Percentiles rank a stretch among this genome's conserved stretches.
These are phyloP conservation scores for Trametes punicea DNA, from an alignment of 768 basidiomycete genomes.

Conservation along the genomic window DNA sequence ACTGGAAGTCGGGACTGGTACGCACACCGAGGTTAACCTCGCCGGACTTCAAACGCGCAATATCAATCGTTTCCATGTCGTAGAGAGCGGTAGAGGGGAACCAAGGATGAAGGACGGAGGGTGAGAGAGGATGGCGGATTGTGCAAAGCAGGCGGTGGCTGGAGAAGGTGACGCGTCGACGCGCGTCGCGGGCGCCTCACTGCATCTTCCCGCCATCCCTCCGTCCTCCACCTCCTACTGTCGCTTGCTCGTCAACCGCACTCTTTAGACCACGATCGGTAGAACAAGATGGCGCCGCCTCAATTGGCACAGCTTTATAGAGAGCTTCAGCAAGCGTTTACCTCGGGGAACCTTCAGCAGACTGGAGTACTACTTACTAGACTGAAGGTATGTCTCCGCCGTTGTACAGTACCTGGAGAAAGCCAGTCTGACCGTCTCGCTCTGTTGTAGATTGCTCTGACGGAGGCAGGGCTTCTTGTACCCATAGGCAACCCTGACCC, in stretches of 20 bases:
- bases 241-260: neutral
- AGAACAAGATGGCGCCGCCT: slow-evolving; percentile 42
- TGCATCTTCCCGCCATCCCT: slow-evolving; percentile 7
- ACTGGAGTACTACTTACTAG: slow-evolving; percentile 60
- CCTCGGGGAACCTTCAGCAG: slow-evolving; percentile 63
- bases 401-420: neutral
- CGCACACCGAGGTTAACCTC: slow-evolving; percentile 96
- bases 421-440: neutral
- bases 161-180: slow-evolving; percentile 38
- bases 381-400: slow-evolving; percentile 60
- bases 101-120: slow-evolving; percentile 28
- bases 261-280: neutral
- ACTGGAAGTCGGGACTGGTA: slow-evolving; percentile 18
- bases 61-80: slow-evolving; percentile 53
- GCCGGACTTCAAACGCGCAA: slow-evolving; percentile 84
- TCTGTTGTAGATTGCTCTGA: slow-evolving; percentile 60
- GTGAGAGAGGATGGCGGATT: slow-evolving; percentile 1
- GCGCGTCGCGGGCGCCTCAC: slow-evolving; percentile 29
- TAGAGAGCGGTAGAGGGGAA: slow-evolving; percentile 39
- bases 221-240: neutral
- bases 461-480: slow-evolving; percentile 71
- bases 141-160: slow-evolving; percentile 18
- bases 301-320: slow-evolving; percentile 61
- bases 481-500: slow-evolving; percentile 63
- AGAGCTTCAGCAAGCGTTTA: slow-evolving; percentile 65